Evolutionary conservation across 495 filamentous ascomycete genomes (phyloP).

Genomic region (Xylaria curta): DNA sequence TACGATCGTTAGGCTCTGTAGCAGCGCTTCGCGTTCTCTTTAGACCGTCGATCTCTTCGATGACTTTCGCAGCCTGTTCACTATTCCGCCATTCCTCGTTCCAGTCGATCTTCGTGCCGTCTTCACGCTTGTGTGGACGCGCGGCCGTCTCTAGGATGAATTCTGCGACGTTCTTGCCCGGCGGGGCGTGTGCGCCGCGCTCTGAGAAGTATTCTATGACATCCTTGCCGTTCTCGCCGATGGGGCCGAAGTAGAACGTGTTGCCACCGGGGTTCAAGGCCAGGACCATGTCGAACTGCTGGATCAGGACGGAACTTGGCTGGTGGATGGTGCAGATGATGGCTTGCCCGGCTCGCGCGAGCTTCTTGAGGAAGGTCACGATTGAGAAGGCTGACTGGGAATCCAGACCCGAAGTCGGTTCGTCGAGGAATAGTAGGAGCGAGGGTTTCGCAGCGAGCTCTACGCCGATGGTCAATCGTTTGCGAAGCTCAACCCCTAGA

Average conservation of each 20-base stretch:
- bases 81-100: conserved; percentile 76
- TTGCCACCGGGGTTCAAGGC: conserved; percentile 73
- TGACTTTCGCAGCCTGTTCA: conserved; percentile 67
- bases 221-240: conserved; percentile 56
- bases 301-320: conserved; percentile 64
- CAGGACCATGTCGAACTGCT: conserved; percentile 73
- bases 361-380: conserved; percentile 82
- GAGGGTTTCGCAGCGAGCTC: conserved; percentile 88
- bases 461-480: conserved; percentile 86
- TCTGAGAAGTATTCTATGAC: conserved; percentile 59
- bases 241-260: conserved; percentile 72
- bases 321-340: conserved; percentile 88
- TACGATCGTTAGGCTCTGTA: conserved; percentile 44
- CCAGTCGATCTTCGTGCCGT: conserved; percentile 82
- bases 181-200: conserved; percentile 70
- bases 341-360: conserved; percentile 75
- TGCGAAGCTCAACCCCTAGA: conserved; percentile 66
- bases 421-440: conserved; percentile 81
- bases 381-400: conserved; percentile 84
- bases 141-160: conserved; percentile 84
- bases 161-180: conserved; percentile 78
- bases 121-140: conserved; percentile 68
- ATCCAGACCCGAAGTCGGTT: conserved; percentile 84
- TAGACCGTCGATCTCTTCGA: conserved; percentile 74
- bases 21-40: conserved; percentile 44